Conservation (phyloP, 352 stramenopile genomes). For the Phytophthora sansomeana region DNA sequence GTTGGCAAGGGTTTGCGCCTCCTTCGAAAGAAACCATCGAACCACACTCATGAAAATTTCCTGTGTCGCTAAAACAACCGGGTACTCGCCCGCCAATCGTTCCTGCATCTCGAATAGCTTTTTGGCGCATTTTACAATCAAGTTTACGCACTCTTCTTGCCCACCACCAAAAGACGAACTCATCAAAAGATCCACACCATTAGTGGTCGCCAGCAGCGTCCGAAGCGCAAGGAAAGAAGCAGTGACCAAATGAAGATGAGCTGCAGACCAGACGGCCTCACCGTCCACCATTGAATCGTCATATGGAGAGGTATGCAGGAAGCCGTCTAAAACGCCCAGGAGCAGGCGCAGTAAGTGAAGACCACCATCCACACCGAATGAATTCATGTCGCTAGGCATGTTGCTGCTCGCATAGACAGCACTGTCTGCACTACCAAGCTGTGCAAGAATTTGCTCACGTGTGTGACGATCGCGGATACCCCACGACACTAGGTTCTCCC, state of each 20-base stretch:
- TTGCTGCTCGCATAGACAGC: not conserved
- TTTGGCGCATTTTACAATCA: slow-evolving; percentile 61
- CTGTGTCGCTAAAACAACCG: slow-evolving; percentile 56
- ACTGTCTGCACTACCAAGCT: slow-evolving; percentile 25
- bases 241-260: slow-evolving; percentile 56
- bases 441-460: slow-evolving; percentile 61
- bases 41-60: slow-evolving; percentile 66
- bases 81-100: slow-evolving; percentile 56
- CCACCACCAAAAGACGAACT: slow-evolving; percentile 47
- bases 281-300: slow-evolving; percentile 22
- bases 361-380: slow-evolving; percentile 51
- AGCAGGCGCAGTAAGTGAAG: slow-evolving; percentile 61
- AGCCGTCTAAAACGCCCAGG: slow-evolving; percentile 61
- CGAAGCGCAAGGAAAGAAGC: slow-evolving; percentile 54
- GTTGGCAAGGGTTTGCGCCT: slow-evolving; percentile 44
- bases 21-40: slow-evolving; percentile 63
- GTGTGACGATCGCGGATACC: slow-evolving; percentile 60
- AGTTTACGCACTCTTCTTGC: slow-evolving; percentile 60
- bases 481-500: slow-evolving; percentile 78
- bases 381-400: slow-evolving; percentile 1
- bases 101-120: slow-evolving; percentile 75
- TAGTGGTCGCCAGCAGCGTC: slow-evolving; percentile 41
- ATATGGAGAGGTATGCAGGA: slow-evolving; percentile 47
- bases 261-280: slow-evolving; percentile 37
- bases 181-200: slow-evolving; percentile 56